These are phyloP conservation scores for Neurospora sp. DNA, from an alignment of 2,329 filamentous ascomycete genomes.

Conservation along the genomic window DNA sequence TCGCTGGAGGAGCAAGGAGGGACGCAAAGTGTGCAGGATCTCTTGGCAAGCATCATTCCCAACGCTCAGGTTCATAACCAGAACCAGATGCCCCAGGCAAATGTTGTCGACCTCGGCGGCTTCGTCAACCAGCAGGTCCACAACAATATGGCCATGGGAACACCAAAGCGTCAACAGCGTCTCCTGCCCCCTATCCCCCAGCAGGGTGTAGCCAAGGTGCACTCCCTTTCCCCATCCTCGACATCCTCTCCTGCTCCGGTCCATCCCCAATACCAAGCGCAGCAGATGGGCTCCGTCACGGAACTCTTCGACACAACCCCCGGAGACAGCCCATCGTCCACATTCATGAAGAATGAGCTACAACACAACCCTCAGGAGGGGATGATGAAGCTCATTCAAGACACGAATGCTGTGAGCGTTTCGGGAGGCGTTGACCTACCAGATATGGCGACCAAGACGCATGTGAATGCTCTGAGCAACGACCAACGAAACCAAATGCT, in stretches of 20 bases:
- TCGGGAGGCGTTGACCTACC: constrained; percentile 40
- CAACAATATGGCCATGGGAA: constrained; percentile 27
- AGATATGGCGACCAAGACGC: constrained; percentile 46
- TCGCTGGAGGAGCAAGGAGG: constrained; percentile 77
- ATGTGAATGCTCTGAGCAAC: constrained; percentile 39
- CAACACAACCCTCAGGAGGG: constrained; percentile 48
- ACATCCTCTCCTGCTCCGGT: constrained; percentile 22
- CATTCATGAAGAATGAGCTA: constrained; percentile 45
- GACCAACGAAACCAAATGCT: constrained; percentile 51
- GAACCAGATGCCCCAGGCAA: constrained; percentile 42
- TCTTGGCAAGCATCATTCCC: constrained; percentile 69
- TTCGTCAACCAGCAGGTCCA: constrained; percentile 40
- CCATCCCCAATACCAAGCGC: constrained; percentile 24
- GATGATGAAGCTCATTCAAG: constrained; percentile 58
- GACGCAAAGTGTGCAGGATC: constrained; percentile 69
- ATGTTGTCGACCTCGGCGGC: constrained; percentile 52
- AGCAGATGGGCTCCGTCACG: constrained; percentile 47
- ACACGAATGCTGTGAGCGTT: constrained; percentile 46
- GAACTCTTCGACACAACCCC: constrained; percentile 48
- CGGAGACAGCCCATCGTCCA: constrained; percentile 34
- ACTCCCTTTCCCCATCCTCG: constrained; percentile 21
- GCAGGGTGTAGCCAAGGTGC: constrained; percentile 21
- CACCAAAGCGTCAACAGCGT: constrained; percentile 42
- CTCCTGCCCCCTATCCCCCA: constrained; percentile 45
- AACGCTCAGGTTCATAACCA: constrained; percentile 22